Conservation (phyloP, 164 flowering plant species). For the Malania oleifera region DNA sequence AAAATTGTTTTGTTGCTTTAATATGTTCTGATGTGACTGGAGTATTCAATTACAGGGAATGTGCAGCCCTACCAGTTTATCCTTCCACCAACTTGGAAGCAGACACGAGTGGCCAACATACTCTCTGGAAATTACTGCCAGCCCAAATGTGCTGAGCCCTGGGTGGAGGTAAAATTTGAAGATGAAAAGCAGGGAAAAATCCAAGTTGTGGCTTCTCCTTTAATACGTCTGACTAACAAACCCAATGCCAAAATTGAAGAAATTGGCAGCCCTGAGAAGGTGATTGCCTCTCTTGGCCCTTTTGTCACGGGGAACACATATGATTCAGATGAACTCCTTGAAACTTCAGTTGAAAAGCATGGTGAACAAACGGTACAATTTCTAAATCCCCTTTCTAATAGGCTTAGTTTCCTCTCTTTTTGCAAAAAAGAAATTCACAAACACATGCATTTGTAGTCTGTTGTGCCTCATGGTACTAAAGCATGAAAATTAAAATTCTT, state of each 20-base stretch:
- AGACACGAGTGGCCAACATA: constrained; percentile 77
- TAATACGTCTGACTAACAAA: constrained; percentile 84
- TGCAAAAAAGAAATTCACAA: too few relatives aligned
- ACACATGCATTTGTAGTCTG: too few relatives aligned
- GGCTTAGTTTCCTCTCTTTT: too few relatives aligned
- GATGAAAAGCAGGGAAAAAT: constrained; percentile 89
- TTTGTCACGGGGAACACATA: constrained; percentile 87
- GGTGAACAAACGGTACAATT: constrained; percentile 77
- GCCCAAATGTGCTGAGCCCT: constrained; percentile 98
- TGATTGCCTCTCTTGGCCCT: constrained; percentile 94
- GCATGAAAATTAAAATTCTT: too few relatives aligned
- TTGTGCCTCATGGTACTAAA: too few relatives aligned
- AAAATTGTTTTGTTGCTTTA: background rate
- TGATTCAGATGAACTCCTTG: constrained; percentile 85
- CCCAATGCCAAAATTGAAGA: constrained; percentile 89
- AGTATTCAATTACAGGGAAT: constrained; percentile 68
- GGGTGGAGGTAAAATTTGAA: constrained; percentile 97
- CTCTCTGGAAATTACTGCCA: constrained; percentile 96
- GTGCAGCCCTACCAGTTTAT: constrained; percentile 90
- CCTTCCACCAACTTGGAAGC: constrained; percentile 93
- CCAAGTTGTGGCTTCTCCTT: constrained; percentile 91
- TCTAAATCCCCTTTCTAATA: background rate
- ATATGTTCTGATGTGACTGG: constrained; percentile 21
- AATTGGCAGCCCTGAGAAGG: constrained; percentile 86
- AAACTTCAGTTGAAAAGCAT: constrained; percentile 58